phyloP scores from a whole-genome alignment of 768 basidiomycete genomes.

The Tylopilus sp. region DNA sequence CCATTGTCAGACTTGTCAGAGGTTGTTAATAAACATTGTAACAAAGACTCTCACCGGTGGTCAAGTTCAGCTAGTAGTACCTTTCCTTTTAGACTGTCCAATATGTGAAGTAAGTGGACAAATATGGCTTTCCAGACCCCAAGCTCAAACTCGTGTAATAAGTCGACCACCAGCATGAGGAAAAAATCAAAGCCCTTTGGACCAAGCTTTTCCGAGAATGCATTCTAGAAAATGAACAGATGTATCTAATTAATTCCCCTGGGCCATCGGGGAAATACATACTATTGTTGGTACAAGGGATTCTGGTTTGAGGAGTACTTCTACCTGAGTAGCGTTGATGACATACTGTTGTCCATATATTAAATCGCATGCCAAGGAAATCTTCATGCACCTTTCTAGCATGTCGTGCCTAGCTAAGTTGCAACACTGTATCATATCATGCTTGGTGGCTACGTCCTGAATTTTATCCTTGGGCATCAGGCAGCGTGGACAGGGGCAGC shows the following conservation, averaged over 20 bases:
- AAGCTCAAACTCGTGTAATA: background rate
- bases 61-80: background rate
- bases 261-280: background rate
- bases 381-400: background rate
- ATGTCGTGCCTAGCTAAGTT: too few species aligned
- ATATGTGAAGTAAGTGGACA: background rate
- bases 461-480: background rate
- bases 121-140: background rate
- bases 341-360: background rate
- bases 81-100: background rate
- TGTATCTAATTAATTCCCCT: too few species aligned
- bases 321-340: background rate
- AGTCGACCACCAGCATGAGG: background rate
- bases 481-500: background rate
- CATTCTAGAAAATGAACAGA: background rate
- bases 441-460: background rate
- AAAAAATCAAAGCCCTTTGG: background rate
- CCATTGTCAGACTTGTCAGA: too few species aligned
- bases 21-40: too few species aligned
- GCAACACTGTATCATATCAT: background rate
- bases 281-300: background rate
- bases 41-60: background rate
- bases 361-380: background rate
- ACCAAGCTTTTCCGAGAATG: background rate
- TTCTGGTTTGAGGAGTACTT: background rate